phyloP scores from a whole-genome alignment of 768 basidiomycete genomes.

The Kwoniella europaea region DNA sequence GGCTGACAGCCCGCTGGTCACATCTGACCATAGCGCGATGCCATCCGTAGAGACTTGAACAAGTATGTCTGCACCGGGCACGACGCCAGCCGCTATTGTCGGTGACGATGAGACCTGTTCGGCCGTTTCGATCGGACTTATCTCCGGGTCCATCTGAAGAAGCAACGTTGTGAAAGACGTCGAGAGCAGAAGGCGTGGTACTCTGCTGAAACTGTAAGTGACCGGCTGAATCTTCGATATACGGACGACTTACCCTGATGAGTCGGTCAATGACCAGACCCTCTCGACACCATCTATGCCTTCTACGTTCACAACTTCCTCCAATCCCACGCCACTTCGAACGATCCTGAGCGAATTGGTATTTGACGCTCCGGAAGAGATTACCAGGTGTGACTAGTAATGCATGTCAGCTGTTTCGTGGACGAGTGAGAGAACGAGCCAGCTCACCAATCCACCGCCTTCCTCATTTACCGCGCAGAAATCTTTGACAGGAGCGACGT shows the following conservation, averaged over 20 bases:
- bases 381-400: conserved; percentile 49
- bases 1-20: conserved; percentile 21
- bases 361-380: conserved; percentile 52
- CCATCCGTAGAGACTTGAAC: conserved; percentile 34
- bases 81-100: conserved; percentile 40
- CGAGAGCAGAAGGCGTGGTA: conserved; percentile 30
- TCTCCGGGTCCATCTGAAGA: conserved; percentile 28
- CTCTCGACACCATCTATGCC: conserved; percentile 42
- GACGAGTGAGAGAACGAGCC: background rate
- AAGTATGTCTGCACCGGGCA: conserved; percentile 18
- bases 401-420: conserved; percentile 5
- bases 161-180: conserved; percentile 23
- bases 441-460: conserved; percentile 48
- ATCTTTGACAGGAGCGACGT: conserved; percentile 56
- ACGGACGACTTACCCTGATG: conserved; percentile 7
- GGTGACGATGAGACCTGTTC: conserved; percentile 26
- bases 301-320: conserved; percentile 38
- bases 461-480: conserved; percentile 51
- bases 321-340: conserved; percentile 54
- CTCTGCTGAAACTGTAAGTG: background rate
- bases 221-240: background rate
- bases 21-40: conserved; percentile 37
- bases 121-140: conserved; percentile 14
- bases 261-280: conserved; percentile 36
- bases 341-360: conserved; percentile 50